phyloP scores from a whole-genome alignment of 768 basidiomycete species.

The Pulveroboletus sp. region DNA sequence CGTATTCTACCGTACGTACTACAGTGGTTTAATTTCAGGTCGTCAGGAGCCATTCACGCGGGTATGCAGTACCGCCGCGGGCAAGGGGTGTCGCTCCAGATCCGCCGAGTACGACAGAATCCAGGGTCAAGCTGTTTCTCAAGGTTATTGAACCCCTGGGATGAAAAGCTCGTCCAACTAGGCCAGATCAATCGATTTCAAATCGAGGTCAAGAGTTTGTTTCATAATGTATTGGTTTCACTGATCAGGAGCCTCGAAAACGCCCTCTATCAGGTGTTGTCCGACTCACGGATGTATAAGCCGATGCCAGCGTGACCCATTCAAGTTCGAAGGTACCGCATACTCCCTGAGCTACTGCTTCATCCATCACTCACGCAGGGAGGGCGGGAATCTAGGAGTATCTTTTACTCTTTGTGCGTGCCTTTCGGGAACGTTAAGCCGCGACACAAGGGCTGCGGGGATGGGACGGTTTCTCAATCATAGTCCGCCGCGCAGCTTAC shows the following conservation, averaged over 20 bases:
- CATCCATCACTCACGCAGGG: neutral
- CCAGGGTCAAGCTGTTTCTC: slow-evolving; percentile 9
- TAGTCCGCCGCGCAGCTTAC: slow-evolving; percentile 1
- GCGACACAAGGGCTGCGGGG: neutral
- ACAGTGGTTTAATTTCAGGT: slow-evolving; percentile 6
- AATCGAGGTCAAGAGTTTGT: neutral
- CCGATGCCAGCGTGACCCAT: neutral
- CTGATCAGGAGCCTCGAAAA: slow-evolving; percentile 4
- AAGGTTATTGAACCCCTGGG: slow-evolving; percentile 7
- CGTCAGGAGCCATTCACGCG: slow-evolving; percentile 6
- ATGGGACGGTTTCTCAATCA: neutral
- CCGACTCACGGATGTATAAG: slow-evolving; percentile 6
- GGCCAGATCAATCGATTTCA: slow-evolving; percentile 1
- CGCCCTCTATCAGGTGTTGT: slow-evolving; percentile 8
- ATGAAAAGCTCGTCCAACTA: neutral
- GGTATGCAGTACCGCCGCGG: slow-evolving; percentile 1
- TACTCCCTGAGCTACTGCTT: neutral
- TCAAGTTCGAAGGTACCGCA: slow-evolving; percentile 1
- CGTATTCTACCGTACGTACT: neutral
- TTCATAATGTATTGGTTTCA: slow-evolving; percentile 7
- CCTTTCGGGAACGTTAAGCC: neutral
- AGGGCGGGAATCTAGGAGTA: neutral
- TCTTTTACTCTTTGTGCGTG: neutral
- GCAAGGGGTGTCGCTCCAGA: neutral
- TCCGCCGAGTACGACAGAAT: neutral